A percentile compares a stretch with the other conserved stretches of the same genome.
Evolutionary conservation across 108 stramenopile genomes (phyloP).

Genomic region (Ochromonas danica): DNA sequence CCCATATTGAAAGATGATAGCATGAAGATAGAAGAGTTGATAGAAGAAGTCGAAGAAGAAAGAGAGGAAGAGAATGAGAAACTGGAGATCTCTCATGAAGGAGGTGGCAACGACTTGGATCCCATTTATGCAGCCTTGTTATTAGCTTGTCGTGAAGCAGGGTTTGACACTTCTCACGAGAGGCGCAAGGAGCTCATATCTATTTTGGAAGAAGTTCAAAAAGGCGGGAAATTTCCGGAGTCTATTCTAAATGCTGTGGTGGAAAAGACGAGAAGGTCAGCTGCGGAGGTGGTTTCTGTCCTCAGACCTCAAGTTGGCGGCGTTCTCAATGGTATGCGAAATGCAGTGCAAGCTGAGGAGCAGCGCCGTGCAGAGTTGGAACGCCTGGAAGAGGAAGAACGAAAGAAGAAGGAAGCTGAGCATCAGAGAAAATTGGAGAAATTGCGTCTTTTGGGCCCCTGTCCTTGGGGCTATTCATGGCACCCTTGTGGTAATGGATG

Average conservation of each 20-base stretch:
- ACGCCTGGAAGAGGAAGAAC: slow-evolving; percentile 40
- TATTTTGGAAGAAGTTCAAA: not conserved
- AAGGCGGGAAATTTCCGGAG: not conserved
- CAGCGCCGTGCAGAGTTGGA: slow-evolving; percentile 35
- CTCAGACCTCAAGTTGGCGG: not conserved
- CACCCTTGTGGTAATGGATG: slow-evolving; percentile 48
- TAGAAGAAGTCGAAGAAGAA: not conserved
- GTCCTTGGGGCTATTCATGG: slow-evolving; percentile 62
- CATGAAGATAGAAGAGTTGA: not conserved
- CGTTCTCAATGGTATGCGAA: not conserved
- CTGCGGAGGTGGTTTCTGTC: not conserved
- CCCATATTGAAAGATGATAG: not conserved
- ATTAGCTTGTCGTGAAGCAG: slow-evolving; percentile 9
- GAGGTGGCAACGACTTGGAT: not conserved
- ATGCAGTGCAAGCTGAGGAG: not conserved
- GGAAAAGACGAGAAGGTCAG: not conserved
- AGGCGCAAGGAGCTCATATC: not conserved
- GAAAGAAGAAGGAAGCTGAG: slow-evolving; percentile 37
- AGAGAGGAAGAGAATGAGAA: slow-evolving; percentile 3
- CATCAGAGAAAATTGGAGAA: slow-evolving; percentile 7
- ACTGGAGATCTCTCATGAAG: not conserved
- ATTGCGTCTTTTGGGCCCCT: slow-evolving; percentile 47
- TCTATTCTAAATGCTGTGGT: too few relatives aligned
- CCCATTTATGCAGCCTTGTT: not conserved
- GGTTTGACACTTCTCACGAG: not conserved